These are phyloP conservation scores for Talaromyces sp. DNA, from an alignment of 2,329 filamentous ascomycete genomes.

Conservation along the genomic window DNA sequence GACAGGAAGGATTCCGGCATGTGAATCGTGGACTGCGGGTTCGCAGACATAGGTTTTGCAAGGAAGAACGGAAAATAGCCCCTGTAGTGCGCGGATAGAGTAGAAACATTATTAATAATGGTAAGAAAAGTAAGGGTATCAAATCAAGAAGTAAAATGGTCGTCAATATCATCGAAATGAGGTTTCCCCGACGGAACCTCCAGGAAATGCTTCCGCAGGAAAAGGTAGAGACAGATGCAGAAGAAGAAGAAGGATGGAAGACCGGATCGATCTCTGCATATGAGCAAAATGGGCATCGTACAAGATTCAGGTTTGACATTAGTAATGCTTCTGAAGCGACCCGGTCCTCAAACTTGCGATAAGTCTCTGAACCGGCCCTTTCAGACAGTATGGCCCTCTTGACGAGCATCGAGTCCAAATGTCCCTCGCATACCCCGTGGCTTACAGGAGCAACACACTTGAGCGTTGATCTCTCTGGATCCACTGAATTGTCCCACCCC, in stretches of 20 bases:
- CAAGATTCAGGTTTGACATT: slow-evolving; percentile 66
- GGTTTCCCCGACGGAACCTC: slow-evolving; percentile 52
- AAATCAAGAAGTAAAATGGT: slow-evolving; percentile 40
- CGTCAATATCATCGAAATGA: slow-evolving; percentile 49
- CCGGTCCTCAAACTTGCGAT: slow-evolving; percentile 71
- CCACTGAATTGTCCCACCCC: slow-evolving; percentile 77
- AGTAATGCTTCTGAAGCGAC: slow-evolving; percentile 70
- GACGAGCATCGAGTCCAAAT: slow-evolving; percentile 64
- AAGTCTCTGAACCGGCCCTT: slow-evolving; percentile 64
- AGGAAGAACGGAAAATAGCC: slow-evolving; percentile 53
- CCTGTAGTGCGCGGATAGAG: slow-evolving; percentile 48
- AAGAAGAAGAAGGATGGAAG: slow-evolving; percentile 52
- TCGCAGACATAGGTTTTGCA: slow-evolving; percentile 64
- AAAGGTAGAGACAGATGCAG: background rate
- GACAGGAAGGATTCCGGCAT: slow-evolving; percentile 67
- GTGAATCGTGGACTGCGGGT: slow-evolving; percentile 70
- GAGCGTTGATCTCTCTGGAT: slow-evolving; percentile 66
- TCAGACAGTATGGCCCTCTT: slow-evolving; percentile 66
- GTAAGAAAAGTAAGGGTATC: slow-evolving; percentile 44
- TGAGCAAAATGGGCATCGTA: slow-evolving; percentile 82
- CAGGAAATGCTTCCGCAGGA: slow-evolving; percentile 45
- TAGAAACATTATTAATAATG: slow-evolving; percentile 54
- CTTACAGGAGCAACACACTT: slow-evolving; percentile 74
- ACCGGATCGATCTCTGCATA: slow-evolving; percentile 85
- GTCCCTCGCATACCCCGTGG: slow-evolving; percentile 64